phyloP scores from a whole-genome alignment of 305 asterid species.

The Rubia tinctorum region DNA sequence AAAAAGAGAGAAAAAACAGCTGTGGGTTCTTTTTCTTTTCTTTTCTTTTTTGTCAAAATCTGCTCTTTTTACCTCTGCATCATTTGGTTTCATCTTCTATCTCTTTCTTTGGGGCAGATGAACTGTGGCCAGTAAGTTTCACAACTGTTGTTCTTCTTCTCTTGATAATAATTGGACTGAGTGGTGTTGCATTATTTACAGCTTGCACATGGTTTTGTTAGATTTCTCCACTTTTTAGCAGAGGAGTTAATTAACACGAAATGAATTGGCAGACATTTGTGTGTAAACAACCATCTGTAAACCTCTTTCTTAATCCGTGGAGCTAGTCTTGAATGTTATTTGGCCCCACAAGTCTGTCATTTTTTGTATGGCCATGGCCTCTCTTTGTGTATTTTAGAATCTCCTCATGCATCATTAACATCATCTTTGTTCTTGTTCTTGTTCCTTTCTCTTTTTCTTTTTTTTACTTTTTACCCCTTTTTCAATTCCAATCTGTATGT shows the following conservation, averaged over 20 bases:
- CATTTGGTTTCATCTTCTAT: neutral
- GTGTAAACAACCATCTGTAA: constrained; percentile 19
- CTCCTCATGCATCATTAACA: constrained; percentile 1
- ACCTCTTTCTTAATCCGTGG: constrained; percentile 14
- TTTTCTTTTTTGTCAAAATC: neutral
- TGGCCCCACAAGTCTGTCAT: constrained; percentile 21
- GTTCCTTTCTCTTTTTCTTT: too few relatives aligned
- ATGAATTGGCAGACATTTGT: constrained; percentile 11
- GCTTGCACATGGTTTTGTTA: constrained; percentile 25
- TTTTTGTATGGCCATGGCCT: neutral
- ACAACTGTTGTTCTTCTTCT: constrained; percentile 15
- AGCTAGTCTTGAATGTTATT: constrained; percentile 13
- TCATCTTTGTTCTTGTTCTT: neutral
- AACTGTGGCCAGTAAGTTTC: constrained; percentile 19
- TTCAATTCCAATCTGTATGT: constrained; percentile 7
- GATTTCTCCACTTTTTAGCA: constrained; percentile 19
- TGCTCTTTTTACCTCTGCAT: constrained; percentile 10
- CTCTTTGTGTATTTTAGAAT: neutral
- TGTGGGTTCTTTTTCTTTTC: constrained; percentile 18
- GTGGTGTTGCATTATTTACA: constrained; percentile 21
- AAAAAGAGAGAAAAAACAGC: constrained; percentile 23
- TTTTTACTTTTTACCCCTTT: too few relatives aligned
- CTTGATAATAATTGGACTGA: constrained; percentile 21
- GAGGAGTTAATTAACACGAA: constrained; percentile 15
- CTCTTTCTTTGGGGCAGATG: constrained; percentile 10